phyloP scores from a whole-genome alignment of 805 yeast genomes.

The Candida insectorum region DNA sequence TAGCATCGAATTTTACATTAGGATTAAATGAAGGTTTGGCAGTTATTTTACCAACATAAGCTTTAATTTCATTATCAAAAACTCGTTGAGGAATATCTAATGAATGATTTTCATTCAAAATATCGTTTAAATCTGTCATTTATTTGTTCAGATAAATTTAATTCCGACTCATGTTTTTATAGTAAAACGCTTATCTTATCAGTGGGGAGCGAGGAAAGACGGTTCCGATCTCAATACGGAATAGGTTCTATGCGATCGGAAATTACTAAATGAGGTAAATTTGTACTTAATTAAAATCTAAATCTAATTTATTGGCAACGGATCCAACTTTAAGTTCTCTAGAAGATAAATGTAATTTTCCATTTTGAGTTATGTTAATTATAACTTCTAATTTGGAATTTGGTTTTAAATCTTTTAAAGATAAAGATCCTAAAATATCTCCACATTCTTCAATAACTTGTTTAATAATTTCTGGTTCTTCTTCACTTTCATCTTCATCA shows the following conservation, averaged over 20 bases:
- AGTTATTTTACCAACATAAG: constrained; percentile 1
- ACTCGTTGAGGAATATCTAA: constrained; percentile 4
- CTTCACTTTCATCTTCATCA: constrained; percentile 55
- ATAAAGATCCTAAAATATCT: constrained; percentile 72
- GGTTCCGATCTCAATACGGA: too few species aligned
- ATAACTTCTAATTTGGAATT: constrained; percentile 67
- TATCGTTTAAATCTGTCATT: constrained; percentile 1
- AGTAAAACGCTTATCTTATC: too few species aligned
- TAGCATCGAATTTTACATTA: constrained; percentile 10
- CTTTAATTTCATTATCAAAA: constrained; percentile 6
- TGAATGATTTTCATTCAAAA: constrained; percentile 7
- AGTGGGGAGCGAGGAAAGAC: too few species aligned
- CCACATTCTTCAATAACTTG: constrained; percentile 74
- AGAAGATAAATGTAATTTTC: constrained; percentile 61
- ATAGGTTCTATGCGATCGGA: too few species aligned
- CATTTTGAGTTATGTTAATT: constrained; percentile 62
- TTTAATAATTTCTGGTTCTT: constrained; percentile 84
- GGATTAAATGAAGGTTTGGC: constrained; percentile 10
- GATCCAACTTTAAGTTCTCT: constrained; percentile 63
- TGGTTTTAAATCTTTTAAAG: constrained; percentile 64
- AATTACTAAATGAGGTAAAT: too few species aligned
- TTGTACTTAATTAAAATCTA: constrained; percentile 6
- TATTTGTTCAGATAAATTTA: not conserved
- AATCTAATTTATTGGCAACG: constrained; percentile 54
- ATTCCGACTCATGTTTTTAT: too few species aligned